phyloP scores from a whole-genome alignment of 768 basidiomycete species.

The Mycena metata region DNA sequence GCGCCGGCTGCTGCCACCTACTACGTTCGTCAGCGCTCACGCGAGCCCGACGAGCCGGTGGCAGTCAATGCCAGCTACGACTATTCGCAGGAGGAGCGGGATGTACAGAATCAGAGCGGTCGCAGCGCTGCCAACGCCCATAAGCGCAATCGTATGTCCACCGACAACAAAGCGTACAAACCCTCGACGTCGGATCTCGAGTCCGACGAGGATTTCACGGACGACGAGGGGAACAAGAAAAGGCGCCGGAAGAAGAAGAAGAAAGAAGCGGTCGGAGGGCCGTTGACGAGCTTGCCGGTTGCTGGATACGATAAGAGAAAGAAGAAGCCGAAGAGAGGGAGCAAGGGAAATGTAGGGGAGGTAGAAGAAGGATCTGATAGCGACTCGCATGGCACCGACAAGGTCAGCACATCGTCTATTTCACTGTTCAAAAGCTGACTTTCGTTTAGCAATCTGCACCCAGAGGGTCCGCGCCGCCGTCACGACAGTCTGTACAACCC shows the following conservation, averaged over 20 bases:
- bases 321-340: conserved; percentile 64
- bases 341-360: conserved; percentile 64
- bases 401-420: conserved; percentile 42
- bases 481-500: conserved; percentile 40
- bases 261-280: conserved; percentile 65
- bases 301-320: conserved; percentile 73
- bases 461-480: conserved; percentile 58
- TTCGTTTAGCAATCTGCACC: conserved; percentile 48
- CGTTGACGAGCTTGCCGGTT: conserved; percentile 76
- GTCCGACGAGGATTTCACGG: conserved; percentile 67
- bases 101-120: conserved; percentile 61
- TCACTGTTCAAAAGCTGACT: conserved; percentile 17
- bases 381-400: conserved; percentile 50
- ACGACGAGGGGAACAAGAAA: conserved; percentile 65
- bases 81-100: conserved; percentile 82
- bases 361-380: conserved; percentile 64
- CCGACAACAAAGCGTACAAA: conserved; percentile 87
- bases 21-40: conserved; percentile 74
- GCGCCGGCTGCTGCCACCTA: conserved; percentile 66
- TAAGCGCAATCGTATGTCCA: conserved; percentile 74
- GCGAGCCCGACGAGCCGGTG: conserved; percentile 63
- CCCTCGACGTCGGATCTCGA: conserved; percentile 77
- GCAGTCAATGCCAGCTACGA: conserved; percentile 73
- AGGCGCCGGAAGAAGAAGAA: conserved; percentile 69
- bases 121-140: conserved; percentile 45